These are phyloP conservation scores for Russula virescens DNA, from an alignment of 768 basidiomycete species.

Conservation along the genomic window DNA sequence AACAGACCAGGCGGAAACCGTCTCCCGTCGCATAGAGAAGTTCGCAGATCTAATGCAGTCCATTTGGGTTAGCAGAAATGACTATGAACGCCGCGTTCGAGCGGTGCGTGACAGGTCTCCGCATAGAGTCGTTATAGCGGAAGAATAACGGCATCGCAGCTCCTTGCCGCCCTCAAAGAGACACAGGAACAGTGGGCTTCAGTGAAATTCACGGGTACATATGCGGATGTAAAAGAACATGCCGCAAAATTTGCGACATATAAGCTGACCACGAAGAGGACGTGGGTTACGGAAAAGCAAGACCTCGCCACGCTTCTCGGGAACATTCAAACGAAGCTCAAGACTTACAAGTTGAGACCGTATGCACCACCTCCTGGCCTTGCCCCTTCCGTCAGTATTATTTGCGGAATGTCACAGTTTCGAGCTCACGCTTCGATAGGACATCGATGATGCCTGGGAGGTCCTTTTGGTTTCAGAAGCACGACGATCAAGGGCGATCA, in stretches of 20 bases:
- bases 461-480: constrained; percentile 69
- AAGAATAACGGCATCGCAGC: constrained; percentile 33
- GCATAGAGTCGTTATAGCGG: neutral
- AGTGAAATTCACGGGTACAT: constrained; percentile 63
- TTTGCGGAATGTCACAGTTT: neutral
- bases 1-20: constrained; percentile 90
- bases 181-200: constrained; percentile 68
- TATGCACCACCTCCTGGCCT: constrained; percentile 77
- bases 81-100: constrained; percentile 84
- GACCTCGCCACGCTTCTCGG: constrained; percentile 84
- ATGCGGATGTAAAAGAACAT: constrained; percentile 74
- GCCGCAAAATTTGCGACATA: constrained; percentile 68
- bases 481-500: constrained; percentile 71
- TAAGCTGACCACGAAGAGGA: constrained; percentile 79
- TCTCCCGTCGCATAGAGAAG: constrained; percentile 88
- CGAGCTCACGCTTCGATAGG: constrained; percentile 32
- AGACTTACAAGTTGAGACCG: constrained; percentile 80
- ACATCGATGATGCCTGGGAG: constrained; percentile 77
- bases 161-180: constrained; percentile 60
- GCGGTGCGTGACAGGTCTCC: constrained; percentile 40
- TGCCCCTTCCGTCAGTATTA: constrained; percentile 44
- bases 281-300: constrained; percentile 86
- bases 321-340: constrained; percentile 90
- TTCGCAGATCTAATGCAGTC: constrained; percentile 95
- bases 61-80: constrained; percentile 80